phyloP scores from a whole-genome alignment of 139 green algal species.

The Closterium sp. region DNA sequence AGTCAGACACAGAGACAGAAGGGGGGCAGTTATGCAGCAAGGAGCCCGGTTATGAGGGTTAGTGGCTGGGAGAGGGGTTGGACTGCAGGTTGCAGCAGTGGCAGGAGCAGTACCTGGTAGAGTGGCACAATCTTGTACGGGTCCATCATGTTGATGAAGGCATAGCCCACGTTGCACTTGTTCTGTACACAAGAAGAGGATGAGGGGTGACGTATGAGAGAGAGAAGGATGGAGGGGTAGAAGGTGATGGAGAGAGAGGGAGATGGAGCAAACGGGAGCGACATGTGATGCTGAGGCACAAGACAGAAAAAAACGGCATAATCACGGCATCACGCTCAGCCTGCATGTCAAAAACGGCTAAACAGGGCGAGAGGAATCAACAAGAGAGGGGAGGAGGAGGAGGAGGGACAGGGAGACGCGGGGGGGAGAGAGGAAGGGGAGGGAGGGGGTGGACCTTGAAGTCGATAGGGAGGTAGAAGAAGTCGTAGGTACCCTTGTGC shows the following conservation, averaged over 20 bases:
- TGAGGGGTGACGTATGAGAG: neutral
- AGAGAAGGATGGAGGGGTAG: neutral
- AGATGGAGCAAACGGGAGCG: too few species aligned
- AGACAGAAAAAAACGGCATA: too few species aligned
- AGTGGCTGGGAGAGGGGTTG: too few species aligned
- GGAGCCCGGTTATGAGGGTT: too few species aligned
- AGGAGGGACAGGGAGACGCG: too few species aligned
- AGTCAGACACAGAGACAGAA: too few species aligned
- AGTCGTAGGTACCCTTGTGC: conserved; percentile 85
- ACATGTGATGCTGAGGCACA: too few species aligned
- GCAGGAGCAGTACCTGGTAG: conserved; percentile 56
- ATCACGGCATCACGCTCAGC: too few species aligned
- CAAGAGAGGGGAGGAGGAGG: neutral
- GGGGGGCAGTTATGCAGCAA: too few species aligned
- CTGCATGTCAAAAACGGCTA: too few species aligned
- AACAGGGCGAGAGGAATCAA: neutral
- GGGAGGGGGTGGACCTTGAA: conserved; percentile 75
- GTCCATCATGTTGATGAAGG: conserved; percentile 95
- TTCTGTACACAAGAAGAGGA: conserved; percentile 60
- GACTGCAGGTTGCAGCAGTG: neutral
- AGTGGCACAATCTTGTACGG: conserved; percentile 79
- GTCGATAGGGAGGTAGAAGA: conserved; percentile 89
- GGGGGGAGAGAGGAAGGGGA: too few species aligned
- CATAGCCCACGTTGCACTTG: conserved; percentile 99
- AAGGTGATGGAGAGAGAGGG: neutral